Evolutionary conservation across 164 flowering plant species (phyloP).

Genomic region (Saururus chinensis): DNA sequence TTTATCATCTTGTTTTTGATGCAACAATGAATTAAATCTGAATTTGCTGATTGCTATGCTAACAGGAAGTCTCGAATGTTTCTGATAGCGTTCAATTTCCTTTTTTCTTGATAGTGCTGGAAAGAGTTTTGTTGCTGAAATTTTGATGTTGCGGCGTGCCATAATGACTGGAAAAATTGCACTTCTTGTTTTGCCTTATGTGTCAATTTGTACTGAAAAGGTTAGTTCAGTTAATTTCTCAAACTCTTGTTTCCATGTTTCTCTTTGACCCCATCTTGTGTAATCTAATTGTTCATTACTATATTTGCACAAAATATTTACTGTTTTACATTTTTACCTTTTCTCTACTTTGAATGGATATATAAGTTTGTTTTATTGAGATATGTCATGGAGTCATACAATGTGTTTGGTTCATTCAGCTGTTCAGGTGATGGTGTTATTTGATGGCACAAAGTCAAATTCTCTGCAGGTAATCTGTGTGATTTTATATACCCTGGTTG

Average conservation of each 20-base stretch:
- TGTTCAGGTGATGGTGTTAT: neutral
- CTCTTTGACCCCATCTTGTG: too few species aligned
- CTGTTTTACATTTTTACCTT: too few species aligned
- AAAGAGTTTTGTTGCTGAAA: conserved; percentile 97
- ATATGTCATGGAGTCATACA: neutral
- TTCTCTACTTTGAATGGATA: neutral
- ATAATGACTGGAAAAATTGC: conserved; percentile 77
- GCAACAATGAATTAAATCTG: too few species aligned
- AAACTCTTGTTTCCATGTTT: neutral
- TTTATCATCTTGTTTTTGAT: too few species aligned
- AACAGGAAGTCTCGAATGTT: neutral
- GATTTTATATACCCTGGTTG: neutral
- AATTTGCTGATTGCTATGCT: neutral
- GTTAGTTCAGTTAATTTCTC: conserved; percentile 18
- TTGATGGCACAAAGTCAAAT: too few species aligned
- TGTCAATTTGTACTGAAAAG: conserved; percentile 95
- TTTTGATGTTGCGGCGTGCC: conserved; percentile 80
- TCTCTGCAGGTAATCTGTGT: neutral
- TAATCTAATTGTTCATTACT: too few species aligned
- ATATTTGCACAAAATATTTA: too few species aligned
- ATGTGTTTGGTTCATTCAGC: neutral
- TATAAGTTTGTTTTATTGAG: neutral
- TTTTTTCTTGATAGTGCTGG: conserved; percentile 68
- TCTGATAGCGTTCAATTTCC: neutral
- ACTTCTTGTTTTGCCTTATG: conserved; percentile 96